Percentiles rank a stretch among this genome's conserved stretches.
Conservation (phyloP, 2,329 filamentous ascomycete species). For the Coniochaeta prunicola region DNA sequence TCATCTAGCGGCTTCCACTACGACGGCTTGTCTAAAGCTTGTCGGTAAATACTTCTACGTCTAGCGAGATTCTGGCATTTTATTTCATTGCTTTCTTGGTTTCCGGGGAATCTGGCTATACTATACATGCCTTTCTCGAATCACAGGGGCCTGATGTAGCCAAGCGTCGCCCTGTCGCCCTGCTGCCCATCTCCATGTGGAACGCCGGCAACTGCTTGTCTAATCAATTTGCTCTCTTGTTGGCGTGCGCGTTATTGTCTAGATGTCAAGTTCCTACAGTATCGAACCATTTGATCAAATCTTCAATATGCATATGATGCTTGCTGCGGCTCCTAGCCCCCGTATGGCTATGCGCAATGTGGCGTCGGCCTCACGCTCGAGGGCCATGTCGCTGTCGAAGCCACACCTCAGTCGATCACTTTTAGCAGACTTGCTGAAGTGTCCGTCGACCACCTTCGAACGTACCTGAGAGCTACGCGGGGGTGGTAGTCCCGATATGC, state of each 20-base stretch:
- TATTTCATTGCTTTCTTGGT: background rate
- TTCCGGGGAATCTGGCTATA: background rate
- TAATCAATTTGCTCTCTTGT: background rate
- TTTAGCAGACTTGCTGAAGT: background rate
- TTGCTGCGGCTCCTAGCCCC: background rate
- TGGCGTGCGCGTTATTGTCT: background rate
- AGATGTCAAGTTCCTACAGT: background rate
- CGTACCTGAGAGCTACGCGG: too few relatives aligned
- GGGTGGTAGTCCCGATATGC: too few relatives aligned
- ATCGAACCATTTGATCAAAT: background rate
- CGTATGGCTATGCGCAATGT: background rate
- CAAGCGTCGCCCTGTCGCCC: too few relatives aligned
- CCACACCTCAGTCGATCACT: background rate
- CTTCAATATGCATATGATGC: background rate
- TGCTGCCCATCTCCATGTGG: background rate
- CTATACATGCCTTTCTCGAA: background rate
- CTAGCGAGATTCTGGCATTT: background rate
- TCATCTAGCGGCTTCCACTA: background rate
- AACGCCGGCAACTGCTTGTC: background rate
- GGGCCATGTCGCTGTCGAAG: background rate
- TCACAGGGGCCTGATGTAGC: background rate
- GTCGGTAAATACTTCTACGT: background rate
- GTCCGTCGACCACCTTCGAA: too few relatives aligned
- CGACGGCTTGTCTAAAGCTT: background rate
- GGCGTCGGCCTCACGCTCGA: background rate